These are phyloP conservation scores for Dioszegia aurantiaca DNA, from an alignment of 768 basidiomycete genomes.

Conservation along the genomic window DNA sequence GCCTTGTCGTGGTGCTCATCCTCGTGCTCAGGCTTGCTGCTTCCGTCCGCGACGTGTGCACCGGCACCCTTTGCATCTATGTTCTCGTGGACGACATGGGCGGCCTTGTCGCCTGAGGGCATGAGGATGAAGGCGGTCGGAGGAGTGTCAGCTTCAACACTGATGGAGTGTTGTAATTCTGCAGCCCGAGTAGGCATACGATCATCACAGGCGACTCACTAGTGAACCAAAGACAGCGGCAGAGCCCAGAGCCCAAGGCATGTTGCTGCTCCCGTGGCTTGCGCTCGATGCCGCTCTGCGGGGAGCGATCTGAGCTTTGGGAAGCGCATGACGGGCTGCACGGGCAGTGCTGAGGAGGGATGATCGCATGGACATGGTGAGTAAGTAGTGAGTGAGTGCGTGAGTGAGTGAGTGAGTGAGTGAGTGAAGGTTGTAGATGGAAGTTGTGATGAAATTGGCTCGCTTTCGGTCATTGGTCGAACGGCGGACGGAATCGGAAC, in stretches of 20 bases:
- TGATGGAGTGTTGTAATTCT: too few relatives aligned
- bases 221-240: constrained; percentile 23
- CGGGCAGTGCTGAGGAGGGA: constrained; percentile 16
- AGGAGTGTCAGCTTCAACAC: not conserved
- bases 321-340: constrained; percentile 14
- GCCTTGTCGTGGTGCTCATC: constrained; percentile 4
- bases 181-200: not conserved
- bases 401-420: not conserved
- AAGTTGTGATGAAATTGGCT: not conserved
- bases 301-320: constrained; percentile 5
- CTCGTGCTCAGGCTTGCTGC: constrained; percentile 9
- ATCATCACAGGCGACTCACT: constrained; percentile 7
- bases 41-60: constrained; percentile 7
- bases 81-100: constrained; percentile 17
- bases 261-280: constrained; percentile 15
- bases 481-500: constrained; percentile 3
- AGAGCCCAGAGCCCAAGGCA: constrained; percentile 22
- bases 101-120: constrained; percentile 19
- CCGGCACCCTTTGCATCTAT: constrained; percentile 14
- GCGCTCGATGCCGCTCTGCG: constrained; percentile 14
- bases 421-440: not conserved
- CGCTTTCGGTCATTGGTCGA: not conserved
- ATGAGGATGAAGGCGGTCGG: constrained; percentile 25
- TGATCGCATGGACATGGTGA: constrained; percentile 23
- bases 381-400: not conserved